These are phyloP conservation scores for Fusarium sp. DNA, from an alignment of 2,329 filamentous ascomycete species.

Conservation along the genomic window DNA sequence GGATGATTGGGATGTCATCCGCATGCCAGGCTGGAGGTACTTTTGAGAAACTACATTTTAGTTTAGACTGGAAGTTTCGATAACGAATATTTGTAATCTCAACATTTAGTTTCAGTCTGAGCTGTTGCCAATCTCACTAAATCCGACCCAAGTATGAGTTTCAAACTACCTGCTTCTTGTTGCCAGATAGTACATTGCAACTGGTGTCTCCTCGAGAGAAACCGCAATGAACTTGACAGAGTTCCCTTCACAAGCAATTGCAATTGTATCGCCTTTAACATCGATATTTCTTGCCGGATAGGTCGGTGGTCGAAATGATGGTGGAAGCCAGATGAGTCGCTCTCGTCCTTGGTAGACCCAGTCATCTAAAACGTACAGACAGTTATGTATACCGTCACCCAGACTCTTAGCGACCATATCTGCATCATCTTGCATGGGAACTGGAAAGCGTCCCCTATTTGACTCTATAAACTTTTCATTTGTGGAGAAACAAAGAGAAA, in stretches of 20 bases:
- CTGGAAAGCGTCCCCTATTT: no score
- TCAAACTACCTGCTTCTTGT: no score
- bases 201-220: accelerated
- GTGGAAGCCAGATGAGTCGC: background rate
- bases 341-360: background rate
- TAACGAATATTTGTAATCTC: accelerated
- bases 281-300: accelerated
- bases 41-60: background rate
- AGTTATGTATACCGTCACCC: no score
- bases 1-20: background rate
- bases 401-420: no score
- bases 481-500: no score
- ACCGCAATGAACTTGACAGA: accelerated
- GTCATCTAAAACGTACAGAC: background rate
- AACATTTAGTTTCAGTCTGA: no score
- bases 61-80: no score
- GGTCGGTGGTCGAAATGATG: background rate
- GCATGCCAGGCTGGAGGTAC: background rate
- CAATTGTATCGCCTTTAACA: accelerated
- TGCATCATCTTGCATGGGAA: no score
- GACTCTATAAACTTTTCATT: no score
- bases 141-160: no score
- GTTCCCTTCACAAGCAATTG: accelerated
- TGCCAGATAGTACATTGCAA: accelerated
- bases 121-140: no score